Percentiles rank a stretch among this genome's conserved stretches.
Evolutionary conservation across 495 filamentous ascomycete genomes (phyloP).

Genomic region (Schizothecium vesticola): DNA sequence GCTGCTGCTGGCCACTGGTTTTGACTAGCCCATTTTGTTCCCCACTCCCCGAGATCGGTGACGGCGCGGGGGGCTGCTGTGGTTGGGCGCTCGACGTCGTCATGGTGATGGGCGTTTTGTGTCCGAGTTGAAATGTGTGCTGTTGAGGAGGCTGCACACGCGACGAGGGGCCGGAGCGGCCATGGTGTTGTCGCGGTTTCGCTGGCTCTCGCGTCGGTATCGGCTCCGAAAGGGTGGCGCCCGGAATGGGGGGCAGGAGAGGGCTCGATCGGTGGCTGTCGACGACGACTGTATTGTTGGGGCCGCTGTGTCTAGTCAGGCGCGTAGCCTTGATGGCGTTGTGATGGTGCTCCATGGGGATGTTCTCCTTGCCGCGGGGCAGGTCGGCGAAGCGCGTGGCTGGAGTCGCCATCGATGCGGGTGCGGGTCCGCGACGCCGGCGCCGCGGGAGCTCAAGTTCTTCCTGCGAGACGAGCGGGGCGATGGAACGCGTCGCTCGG

Average conservation of each 20-base stretch:
- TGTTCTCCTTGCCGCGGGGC: conserved; percentile 28
- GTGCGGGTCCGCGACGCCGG: conserved; percentile 24
- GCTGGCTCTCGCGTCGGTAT: neutral
- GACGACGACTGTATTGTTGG: conserved; percentile 4
- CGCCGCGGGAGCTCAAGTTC: conserved; percentile 34
- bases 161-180: neutral
- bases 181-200: neutral
- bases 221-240: neutral
- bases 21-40: neutral
- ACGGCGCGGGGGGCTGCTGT: conserved; percentile 8
- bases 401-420: neutral
- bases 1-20: neutral
- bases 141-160: conserved; percentile 9
- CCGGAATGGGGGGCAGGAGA: neutral
- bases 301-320: conserved; percentile 17
- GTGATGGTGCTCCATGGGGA: conserved; percentile 17
- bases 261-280: neutral
- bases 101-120: conserved; percentile 21
- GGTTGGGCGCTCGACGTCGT: conserved; percentile 19
- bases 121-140: conserved; percentile 20
- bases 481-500: conserved; percentile 40
- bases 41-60: conserved; percentile 15
- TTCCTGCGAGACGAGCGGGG: conserved; percentile 24
- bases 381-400: conserved; percentile 1
- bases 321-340: conserved; percentile 13